Conservation (phyloP, 805 yeast species). For the Lachancea sp. region DNA sequence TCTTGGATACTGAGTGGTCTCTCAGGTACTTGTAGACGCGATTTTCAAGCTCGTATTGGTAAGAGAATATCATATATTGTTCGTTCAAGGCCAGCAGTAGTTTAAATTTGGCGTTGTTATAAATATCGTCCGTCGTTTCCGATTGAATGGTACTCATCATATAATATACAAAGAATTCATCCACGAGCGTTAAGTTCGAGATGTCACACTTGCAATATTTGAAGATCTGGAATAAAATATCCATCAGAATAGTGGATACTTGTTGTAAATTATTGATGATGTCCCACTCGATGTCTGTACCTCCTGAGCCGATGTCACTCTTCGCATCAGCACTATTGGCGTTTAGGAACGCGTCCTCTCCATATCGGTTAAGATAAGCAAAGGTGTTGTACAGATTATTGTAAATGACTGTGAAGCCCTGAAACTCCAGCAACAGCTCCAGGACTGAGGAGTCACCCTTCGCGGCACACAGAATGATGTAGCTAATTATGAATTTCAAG, state of each 20-base stretch:
- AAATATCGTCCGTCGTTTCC: slow-evolving; percentile 46
- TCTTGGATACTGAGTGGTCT: slow-evolving; percentile 38
- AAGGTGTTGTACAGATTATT: slow-evolving; percentile 35
- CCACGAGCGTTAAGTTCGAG: slow-evolving; percentile 39
- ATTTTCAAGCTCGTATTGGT: slow-evolving; percentile 33
- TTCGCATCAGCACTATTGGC: slow-evolving; percentile 5
- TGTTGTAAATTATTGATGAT: slow-evolving; percentile 34
- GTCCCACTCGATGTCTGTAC: slow-evolving; percentile 27
- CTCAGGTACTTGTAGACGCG: slow-evolving; percentile 53
- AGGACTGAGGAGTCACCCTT: slow-evolving; percentile 38
- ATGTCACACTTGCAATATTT: slow-evolving; percentile 41
- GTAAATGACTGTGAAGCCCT: slow-evolving; percentile 45
- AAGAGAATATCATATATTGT: slow-evolving; percentile 67
- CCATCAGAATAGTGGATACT: slow-evolving; percentile 41
- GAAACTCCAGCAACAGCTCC: slow-evolving; percentile 43
- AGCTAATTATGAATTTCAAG: slow-evolving; percentile 38
- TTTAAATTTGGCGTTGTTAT: slow-evolving; percentile 62
- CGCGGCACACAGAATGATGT: slow-evolving; percentile 41
- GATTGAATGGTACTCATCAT: slow-evolving; percentile 42
- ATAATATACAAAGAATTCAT: slow-evolving; percentile 41
- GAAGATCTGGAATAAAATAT: slow-evolving; percentile 50
- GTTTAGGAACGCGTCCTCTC: slow-evolving; percentile 13
- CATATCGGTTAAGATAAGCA: slow-evolving; percentile 31
- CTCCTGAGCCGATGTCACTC: slow-evolving; percentile 6
- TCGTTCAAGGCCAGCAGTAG: slow-evolving; percentile 73